phyloP scores from a whole-genome alignment of 768 basidiomycete species.

The Infundibulicybe gibba region DNA sequence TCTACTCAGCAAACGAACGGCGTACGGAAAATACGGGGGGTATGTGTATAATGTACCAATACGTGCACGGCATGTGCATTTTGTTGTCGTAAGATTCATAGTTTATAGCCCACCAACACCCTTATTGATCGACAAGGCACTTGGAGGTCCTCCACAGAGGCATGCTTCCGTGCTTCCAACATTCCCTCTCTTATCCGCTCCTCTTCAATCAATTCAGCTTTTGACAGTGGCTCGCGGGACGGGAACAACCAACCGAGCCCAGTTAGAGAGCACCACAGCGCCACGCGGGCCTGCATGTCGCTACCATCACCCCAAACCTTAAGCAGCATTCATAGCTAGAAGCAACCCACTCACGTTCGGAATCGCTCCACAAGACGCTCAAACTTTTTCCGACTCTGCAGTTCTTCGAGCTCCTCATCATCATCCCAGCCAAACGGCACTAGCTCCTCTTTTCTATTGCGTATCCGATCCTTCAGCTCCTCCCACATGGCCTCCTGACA shows the following conservation, averaged over 20 bases:
- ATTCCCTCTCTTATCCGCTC: constrained; percentile 58
- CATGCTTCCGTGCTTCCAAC: constrained; percentile 51
- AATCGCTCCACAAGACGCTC: constrained; percentile 58
- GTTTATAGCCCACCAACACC: constrained; percentile 59
- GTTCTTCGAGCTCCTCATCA: constrained; percentile 56
- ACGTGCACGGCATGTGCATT: constrained; percentile 1
- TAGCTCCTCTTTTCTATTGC: constrained; percentile 52
- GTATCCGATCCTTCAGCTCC: constrained; percentile 58
- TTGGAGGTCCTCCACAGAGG: constrained; percentile 48
- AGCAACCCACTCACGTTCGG: constrained; percentile 36
- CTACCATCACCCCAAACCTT: constrained; percentile 25
- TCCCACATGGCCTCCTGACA: constrained; percentile 80
- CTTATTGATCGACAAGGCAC: constrained; percentile 57
- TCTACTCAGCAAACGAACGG: neutral
- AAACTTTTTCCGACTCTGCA: constrained; percentile 54
- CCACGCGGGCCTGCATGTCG: constrained; percentile 63
- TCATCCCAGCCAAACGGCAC: constrained; percentile 67
- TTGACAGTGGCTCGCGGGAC: constrained; percentile 56
- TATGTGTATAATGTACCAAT: neutral
- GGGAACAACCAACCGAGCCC: constrained; percentile 59
- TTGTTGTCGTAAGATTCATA: constrained; percentile 13
- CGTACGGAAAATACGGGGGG: neutral
- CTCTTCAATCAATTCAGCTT: constrained; percentile 69
- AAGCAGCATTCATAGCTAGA: neutral
- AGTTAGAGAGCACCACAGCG: constrained; percentile 61